Base-by-base conservation (phyloP, 2,329 filamentous ascomycete species). In the Fusarium luffae region DNA sequence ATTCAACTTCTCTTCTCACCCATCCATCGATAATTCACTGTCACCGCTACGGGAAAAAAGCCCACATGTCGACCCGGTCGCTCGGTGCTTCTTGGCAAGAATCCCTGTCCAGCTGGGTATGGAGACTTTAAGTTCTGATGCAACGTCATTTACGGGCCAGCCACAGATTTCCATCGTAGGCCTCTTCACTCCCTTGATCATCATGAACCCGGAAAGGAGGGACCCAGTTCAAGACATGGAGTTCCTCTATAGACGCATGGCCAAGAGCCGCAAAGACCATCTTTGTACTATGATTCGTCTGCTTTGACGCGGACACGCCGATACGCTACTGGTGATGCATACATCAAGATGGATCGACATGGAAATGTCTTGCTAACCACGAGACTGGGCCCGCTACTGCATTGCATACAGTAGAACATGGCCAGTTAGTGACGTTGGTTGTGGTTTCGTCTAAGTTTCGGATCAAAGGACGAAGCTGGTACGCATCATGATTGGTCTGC, bases 71-170 rank as follows among this genome's bases (percentile, higher is more conserved):
- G 41, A 51, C 54, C 66, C 61, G 30, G 43, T 25, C 51, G 21
- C 40, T 67, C 44, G 66, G 66, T 37, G 52, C 27, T 66, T 66
- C 66, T 68, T 56, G 50, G 59, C 52, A 7, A 48, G 27, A n/a
- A 71, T 62, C 69, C 69, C 55, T 71, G 69, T 48, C 63, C 69
- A 71, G 69, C 69, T 71, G 69, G 69, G 67, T 56, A 61, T 70
- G 69, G 54, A 52, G 46, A 43, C 43, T 52, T 70, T 60, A 55
- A 37, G 63, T 68, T 70, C 59, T 70, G 55, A 70, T 56, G 46
- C 63, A 43, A 51, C 51, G 50, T 70, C 68, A 60, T 68, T 25
- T 19, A 12, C 16, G 30, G 43, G 19, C 48, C 19, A 32, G 55
- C 41, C 50, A 50, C 27, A 28, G 34, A 23, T 32, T 8, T 7